Evolutionary conservation across 345 rosid species (phyloP).

Genomic region (Draba incana): DNA sequence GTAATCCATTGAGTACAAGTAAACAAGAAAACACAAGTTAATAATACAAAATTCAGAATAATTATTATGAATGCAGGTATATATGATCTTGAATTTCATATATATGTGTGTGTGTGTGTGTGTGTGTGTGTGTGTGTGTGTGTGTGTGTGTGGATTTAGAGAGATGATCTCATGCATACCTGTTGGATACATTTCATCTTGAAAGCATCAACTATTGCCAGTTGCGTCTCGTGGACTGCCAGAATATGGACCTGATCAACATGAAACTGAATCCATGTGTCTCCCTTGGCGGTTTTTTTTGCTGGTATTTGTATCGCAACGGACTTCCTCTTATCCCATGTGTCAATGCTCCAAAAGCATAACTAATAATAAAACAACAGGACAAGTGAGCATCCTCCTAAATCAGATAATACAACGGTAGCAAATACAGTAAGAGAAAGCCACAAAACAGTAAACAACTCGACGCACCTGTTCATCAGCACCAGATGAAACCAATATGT

Average conservation of each 20-base stretch:
- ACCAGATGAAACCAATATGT: conserved; percentile 85
- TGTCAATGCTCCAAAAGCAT: conserved; percentile 78
- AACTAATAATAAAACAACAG: conserved; percentile 50
- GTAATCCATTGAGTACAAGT: conserved; percentile 70
- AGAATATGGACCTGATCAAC: conserved; percentile 71
- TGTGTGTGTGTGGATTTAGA: conserved; percentile 58
- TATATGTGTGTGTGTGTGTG: no score
- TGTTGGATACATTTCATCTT: conserved; percentile 79
- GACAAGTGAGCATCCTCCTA: conserved; percentile 22
- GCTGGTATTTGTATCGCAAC: conserved; percentile 61
- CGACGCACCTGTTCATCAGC: conserved; percentile 82
- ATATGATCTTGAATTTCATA: conserved; percentile 1
- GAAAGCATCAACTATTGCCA: conserved; percentile 77
- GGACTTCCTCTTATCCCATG: conserved; percentile 89
- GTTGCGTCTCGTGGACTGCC: conserved; percentile 82
- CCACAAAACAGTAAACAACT: conserved; percentile 12
- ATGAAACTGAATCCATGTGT: conserved; percentile 81
- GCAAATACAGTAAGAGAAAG: background rate
- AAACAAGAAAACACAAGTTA: conserved; percentile 23
- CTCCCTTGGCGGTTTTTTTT: conserved; percentile 68
- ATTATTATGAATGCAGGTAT: background rate
- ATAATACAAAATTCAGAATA: background rate
- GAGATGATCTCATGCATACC: conserved; percentile 48
- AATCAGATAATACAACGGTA: conserved; percentile 8
- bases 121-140: no score